phyloP scores from a whole-genome alignment of 345 rosid genomes.

The Eucalyptus grandis region DNA sequence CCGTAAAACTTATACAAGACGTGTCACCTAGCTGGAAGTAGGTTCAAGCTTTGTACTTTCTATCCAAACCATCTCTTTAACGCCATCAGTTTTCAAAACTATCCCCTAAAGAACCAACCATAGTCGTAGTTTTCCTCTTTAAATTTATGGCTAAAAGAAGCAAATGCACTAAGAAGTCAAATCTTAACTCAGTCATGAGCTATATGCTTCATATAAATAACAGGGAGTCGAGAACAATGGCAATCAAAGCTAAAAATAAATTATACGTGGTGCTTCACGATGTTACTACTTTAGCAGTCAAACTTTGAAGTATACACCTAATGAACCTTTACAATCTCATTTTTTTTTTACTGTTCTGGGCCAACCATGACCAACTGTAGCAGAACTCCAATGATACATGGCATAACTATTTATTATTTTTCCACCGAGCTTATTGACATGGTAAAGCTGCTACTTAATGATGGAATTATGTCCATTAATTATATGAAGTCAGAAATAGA shows the following conservation, averaged over 20 bases:
- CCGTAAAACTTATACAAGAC: not conserved
- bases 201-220: too few species aligned
- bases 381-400: not conserved
- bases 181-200: too few species aligned
- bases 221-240: too few species aligned
- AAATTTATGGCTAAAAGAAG: too few species aligned
- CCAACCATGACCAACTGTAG: not conserved
- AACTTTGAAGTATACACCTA: not conserved
- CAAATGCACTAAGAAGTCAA: too few species aligned
- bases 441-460: too few species aligned
- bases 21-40: not conserved
- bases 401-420: not conserved
- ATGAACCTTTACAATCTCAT: not conserved
- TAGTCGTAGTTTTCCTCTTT: too few species aligned
- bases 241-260: not conserved
- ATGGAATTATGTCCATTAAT: too few species aligned
- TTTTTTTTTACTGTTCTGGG: not conserved
- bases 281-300: not conserved
- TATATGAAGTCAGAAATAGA: too few species aligned
- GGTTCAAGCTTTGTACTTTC: not conserved
- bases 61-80: not conserved
- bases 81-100: not conserved
- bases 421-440: too few species aligned
- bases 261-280: not conserved
- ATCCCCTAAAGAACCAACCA: not conserved